phyloP scores from a whole-genome alignment of 208 protist species.

The Acanthamoeba rhysodes region DNA sequence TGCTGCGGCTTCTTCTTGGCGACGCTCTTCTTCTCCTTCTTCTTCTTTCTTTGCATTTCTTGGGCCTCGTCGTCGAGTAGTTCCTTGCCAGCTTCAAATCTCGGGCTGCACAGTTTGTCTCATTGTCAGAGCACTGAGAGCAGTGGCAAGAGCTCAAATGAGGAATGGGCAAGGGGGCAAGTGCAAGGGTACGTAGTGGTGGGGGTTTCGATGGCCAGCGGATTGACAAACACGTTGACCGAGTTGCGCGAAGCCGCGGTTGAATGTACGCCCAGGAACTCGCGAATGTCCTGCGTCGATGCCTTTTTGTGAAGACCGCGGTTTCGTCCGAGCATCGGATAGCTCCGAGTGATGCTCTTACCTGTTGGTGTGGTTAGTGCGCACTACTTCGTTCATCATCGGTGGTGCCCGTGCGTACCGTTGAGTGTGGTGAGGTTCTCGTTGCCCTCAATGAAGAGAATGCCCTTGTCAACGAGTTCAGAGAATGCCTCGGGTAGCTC shows the following conservation, averaged over 20 bases:
- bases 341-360: not conserved
- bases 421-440: not conserved
- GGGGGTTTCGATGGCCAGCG: slow-evolving; percentile 42
- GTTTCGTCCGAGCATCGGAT: slow-evolving; percentile 12
- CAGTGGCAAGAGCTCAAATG: not conserved
- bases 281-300: slow-evolving; percentile 56
- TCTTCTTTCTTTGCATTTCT: not conserved
- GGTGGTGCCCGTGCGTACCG: not conserved
- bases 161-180: not conserved
- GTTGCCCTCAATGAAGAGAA: slow-evolving; percentile 4
- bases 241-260: slow-evolving; percentile 6
- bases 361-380: not conserved
- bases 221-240: slow-evolving; percentile 37
- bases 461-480: not conserved
- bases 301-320: slow-evolving; percentile 39
- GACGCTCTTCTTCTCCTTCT: slow-evolving; percentile 24
- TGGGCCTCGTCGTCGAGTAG: not conserved
- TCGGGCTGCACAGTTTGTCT: not conserved
- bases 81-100: not conserved
- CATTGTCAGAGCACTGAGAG: not conserved
- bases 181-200: not conserved
- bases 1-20: not conserved
- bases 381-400: too few species aligned
- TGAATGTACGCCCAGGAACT: slow-evolving; percentile 24
- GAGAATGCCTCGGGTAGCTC: slow-evolving; percentile 14